These are phyloP conservation scores for Ustilago shanxiensis DNA, from an alignment of 1,284 basidiomycete species.

Conservation along the genomic window DNA sequence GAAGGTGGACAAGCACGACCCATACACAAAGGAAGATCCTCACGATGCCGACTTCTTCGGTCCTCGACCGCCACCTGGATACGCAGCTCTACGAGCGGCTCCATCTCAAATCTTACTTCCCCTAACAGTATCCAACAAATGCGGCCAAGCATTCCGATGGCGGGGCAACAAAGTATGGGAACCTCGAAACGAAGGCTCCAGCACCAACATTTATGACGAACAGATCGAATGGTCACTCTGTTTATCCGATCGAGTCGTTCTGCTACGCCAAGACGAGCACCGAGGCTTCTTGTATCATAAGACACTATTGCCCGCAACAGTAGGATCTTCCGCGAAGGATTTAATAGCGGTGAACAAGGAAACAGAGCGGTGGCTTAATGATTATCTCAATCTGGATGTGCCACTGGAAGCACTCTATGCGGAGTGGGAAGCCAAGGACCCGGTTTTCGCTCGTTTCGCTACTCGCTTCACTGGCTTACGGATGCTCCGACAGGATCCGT, in stretches of 20 bases:
- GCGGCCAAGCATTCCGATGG: conserved; percentile 69
- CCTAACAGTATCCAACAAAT: conserved; percentile 66
- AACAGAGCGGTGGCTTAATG: conserved; percentile 82
- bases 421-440: conserved; percentile 81
- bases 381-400: conserved; percentile 90
- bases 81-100: conserved; percentile 31
- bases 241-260: conserved; percentile 65
- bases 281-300: conserved; percentile 58
- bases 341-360: conserved; percentile 9
- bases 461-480: conserved; percentile 75
- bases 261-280: conserved; percentile 63
- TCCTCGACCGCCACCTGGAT: conserved; percentile 53
- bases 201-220: conserved; percentile 16
- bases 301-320: conserved; percentile 43
- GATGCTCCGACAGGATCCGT: conserved; percentile 92
- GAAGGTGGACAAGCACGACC: conserved; percentile 21
- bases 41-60: conserved; percentile 35
- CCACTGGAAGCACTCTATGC: conserved; percentile 82
- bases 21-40: conserved; percentile 12
- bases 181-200: background rate
- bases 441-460: conserved; percentile 78
- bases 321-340: background rate
- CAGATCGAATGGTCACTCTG: conserved; percentile 67
- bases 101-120: conserved; percentile 59
- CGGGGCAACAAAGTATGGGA: conserved; percentile 56